Percentiles rank a stretch among this genome's conserved stretches.
Evolutionary conservation across 257 asterid genomes (phyloP).

Genomic region (Fraxinus pennsylvanica): DNA sequence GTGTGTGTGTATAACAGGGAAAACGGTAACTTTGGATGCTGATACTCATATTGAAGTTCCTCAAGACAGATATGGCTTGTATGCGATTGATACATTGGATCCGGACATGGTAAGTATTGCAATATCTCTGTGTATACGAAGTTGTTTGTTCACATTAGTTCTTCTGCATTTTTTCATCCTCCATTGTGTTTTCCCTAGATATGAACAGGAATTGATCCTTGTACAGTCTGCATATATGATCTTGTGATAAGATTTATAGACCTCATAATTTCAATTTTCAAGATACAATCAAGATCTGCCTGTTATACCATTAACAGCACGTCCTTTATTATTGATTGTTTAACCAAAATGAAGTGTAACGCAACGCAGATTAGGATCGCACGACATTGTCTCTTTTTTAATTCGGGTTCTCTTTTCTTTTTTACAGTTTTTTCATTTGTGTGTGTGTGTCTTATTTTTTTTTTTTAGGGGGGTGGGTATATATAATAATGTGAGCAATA

Average conservation of each 20-base stretch:
- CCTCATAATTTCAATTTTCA: background rate
- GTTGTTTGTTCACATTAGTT: background rate
- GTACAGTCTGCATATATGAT: background rate
- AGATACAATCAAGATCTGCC: background rate
- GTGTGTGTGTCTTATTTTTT: too few species aligned
- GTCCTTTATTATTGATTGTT: background rate
- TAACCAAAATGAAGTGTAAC: background rate
- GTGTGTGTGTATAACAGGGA: constrained; percentile 49
- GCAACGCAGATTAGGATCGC: background rate
- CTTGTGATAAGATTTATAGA: background rate
- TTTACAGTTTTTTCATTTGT: background rate
- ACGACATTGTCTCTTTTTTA: background rate
- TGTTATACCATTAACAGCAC: background rate
- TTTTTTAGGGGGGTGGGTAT: too few species aligned
- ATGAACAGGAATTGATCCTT: background rate
- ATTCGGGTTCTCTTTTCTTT: too few species aligned
- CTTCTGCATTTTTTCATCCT: background rate
- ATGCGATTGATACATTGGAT: constrained; percentile 87
- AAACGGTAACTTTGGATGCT: constrained; percentile 54
- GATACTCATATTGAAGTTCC: constrained; percentile 74
- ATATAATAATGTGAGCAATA: background rate
- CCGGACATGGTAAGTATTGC: constrained; percentile 70
- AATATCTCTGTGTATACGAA: background rate
- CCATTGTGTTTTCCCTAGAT: background rate
- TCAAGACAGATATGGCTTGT: constrained; percentile 67